phyloP scores from a whole-genome alignment of 140 eudicot species.

The Ambrosia hybrid region DNA sequence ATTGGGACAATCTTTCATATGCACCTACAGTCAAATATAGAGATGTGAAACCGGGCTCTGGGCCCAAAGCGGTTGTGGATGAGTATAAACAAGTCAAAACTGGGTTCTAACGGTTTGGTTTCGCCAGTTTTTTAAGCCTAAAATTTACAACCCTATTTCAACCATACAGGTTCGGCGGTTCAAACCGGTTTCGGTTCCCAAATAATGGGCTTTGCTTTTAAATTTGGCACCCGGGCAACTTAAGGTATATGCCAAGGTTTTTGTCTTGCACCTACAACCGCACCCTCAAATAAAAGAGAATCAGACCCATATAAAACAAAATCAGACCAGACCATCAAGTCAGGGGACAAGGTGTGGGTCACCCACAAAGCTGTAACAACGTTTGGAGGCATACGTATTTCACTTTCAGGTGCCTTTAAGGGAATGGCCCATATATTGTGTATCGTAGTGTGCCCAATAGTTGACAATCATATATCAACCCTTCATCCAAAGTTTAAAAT shows the following conservation, averaged over 20 bases:
- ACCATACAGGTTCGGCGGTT: too few species aligned
- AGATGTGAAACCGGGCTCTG: too few species aligned
- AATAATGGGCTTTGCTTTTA: too few species aligned
- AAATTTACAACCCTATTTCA: too few species aligned
- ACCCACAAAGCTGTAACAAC: neutral
- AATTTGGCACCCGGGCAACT: too few species aligned
- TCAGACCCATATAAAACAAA: neutral
- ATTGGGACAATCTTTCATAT: too few species aligned
- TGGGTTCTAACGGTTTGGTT: too few species aligned
- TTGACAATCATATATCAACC: neutral
- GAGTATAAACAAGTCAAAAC: too few species aligned
- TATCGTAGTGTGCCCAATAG: neutral
- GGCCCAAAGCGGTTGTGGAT: too few species aligned
- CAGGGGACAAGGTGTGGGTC: neutral
- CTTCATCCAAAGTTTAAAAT: neutral
- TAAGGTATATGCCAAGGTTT: neutral
- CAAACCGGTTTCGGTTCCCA: too few species aligned
- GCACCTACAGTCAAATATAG: too few species aligned
- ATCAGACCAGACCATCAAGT: neutral
- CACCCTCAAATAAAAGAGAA: constrained; percentile 8
- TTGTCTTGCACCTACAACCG: neutral
- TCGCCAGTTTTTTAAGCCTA: too few species aligned
- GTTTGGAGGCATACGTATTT: neutral
- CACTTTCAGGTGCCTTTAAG: constrained; percentile 8
- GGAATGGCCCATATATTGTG: constrained; percentile 9